Evolutionary conservation across 2,329 filamentous ascomycete species (phyloP), one percentile per base, ranked within the genome.

Genomic region (Alternaria conjuncta): DNA sequence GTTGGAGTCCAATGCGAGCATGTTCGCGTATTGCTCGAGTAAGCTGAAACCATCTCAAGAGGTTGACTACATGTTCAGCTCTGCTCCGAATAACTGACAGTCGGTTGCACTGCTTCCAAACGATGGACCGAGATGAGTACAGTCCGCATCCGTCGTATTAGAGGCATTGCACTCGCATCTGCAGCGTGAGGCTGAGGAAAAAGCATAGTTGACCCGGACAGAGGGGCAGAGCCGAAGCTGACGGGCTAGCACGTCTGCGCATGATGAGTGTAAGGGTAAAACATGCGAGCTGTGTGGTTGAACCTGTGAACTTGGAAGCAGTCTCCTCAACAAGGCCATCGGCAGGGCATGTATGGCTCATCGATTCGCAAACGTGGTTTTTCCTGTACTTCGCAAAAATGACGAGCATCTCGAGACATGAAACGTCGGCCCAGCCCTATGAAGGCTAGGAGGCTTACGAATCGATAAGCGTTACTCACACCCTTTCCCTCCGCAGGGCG

Each of bases 401-500:
- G 26, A 41, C 43, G 45, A 36, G 46, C n/a, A 36, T 10, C 26
- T 64, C 56, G 66, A 56, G 55, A 69, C 56, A 50, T 75, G 72
- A 75, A 77, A 77, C 74, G 59, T 73, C 63, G 64, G 69, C 57
- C 60, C 56, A 66, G 65, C 25, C 63, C 56, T 54, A 66, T 44
- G 26, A 41, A 65, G 64, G 63, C 67, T 58, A 71, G 71, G 68
- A 45, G 61, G 75, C 76, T 78, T 75, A 77, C 74, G 70, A 73
- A 77, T 71, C 68, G 70, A 67, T 75, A 73, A 73, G 72, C 72
- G 57, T 63, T 59, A 64, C 30, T 66, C 58, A 56, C 67, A 32
- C 47, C 57, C 54, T 66, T 51, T 57, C 26, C 23, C 51, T 55
- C 55, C 25, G 55, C 54, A 21, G 32, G 56, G 53, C 54, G 43